Evolutionary conservation across 805 yeast species (phyloP), one percentile per base, ranked within the genome.

Genomic region (Metschnikowia anglica): DNA sequence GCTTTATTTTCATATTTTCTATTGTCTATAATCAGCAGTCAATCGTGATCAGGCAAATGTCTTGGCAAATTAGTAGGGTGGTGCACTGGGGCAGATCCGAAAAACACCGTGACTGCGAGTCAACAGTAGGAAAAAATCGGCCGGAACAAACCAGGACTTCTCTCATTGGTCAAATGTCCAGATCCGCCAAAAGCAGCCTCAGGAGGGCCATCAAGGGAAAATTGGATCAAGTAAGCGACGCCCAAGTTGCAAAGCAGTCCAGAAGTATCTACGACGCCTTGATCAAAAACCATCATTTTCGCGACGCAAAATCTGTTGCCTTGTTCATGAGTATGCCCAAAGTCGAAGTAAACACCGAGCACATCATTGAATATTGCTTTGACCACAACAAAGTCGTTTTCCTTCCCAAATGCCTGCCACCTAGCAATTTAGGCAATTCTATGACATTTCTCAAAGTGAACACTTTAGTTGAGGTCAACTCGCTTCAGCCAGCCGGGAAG

Each of bases 241-340:
- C 49, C 3, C 41, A 54, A 1, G 34, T 67, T 13, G 18, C 24
- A 0, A 3, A 18, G 3, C 74, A 70, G 45, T 66, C 74, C 1
- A 25, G 18, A 1, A 27, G 41, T 10, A 59, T 69, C 3, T 45
- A 47, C 8, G 34, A 49, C 1, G 43, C 48, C 10, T 31, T 72
- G n/a, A 16, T 47, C 17, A 28, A 47, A 2, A 40, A 53, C 25
- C 64, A 68, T 0, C 66, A 60, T 31, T 81, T 80, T 52, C 49
- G 59, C 39, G 39, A 49, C 0, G 78, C 89, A 0, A 52, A 55
- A 8, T 68, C 59, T 3, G 59, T 89, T 2, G 96, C 84, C 0
- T 56, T 88, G 23, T 90, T 79, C 55, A 77, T 89, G 85, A 80
- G 77, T 59, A 83, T 90, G 89, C 88, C 83, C 2, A 51, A 62